Evolutionary conservation across 176 grass and related monocot species (phyloP).

Genomic region (Oropetium thomaeum): DNA sequence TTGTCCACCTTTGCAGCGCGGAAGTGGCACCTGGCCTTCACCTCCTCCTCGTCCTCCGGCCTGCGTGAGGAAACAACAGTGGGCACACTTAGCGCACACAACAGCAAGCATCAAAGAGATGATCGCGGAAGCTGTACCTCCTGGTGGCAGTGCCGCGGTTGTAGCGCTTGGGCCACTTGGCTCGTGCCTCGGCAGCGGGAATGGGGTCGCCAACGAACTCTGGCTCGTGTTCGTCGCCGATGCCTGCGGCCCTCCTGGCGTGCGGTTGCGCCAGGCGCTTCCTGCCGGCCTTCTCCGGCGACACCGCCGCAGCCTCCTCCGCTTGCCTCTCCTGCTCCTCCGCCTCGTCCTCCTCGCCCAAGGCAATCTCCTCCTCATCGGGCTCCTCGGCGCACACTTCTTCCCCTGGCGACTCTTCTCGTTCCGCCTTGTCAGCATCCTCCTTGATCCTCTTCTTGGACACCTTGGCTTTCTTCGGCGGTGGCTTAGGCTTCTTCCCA

Average conservation of each 20-base stretch:
- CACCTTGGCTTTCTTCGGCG: constrained; percentile 3
- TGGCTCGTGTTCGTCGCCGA: background rate
- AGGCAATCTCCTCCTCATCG: constrained; percentile 31
- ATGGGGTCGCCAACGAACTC: constrained; percentile 45
- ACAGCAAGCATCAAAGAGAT: background rate
- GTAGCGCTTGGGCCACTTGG: constrained; percentile 67
- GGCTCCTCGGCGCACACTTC: constrained; percentile 33
- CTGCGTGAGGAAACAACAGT: background rate
- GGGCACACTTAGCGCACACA: background rate
- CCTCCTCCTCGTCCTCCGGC: constrained; percentile 26
- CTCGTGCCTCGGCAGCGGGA: constrained; percentile 38
- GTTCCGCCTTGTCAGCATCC: background rate
- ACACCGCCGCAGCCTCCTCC: background rate
- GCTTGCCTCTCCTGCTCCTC: background rate
- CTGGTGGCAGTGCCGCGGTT: background rate
- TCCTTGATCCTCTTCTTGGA: constrained; percentile 16
- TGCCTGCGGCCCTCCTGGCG: background rate
- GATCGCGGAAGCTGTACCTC: background rate
- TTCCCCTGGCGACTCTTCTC: background rate
- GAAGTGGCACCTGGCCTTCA: constrained; percentile 51
- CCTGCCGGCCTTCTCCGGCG: background rate
- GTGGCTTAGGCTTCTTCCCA: background rate
- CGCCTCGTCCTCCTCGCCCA: constrained; percentile 22
- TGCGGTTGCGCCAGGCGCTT: constrained; percentile 35
- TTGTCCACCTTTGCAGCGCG: constrained; percentile 44